phyloP scores from a whole-genome alignment of 257 asterid genomes.

The Fraxinus excelsior region DNA sequence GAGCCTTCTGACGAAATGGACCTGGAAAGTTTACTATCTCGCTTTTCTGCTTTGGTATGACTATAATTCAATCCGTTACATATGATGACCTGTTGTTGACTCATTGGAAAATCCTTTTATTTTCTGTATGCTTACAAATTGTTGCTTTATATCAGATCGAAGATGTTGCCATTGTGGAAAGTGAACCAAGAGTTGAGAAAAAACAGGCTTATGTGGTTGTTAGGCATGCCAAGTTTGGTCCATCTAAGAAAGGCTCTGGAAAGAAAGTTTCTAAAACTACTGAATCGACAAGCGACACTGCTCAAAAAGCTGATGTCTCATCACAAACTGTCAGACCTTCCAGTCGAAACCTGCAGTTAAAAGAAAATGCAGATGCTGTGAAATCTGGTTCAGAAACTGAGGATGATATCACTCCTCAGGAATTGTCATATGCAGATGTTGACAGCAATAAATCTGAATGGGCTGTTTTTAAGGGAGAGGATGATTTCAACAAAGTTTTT shows the following conservation, averaged over 20 bases:
- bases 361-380: constrained; percentile 26
- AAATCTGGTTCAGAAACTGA: constrained; percentile 23
- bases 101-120: not conserved
- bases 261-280: constrained; percentile 46
- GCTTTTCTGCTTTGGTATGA: constrained; percentile 68
- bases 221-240: constrained; percentile 80
- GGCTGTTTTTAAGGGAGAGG: constrained; percentile 36
- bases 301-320: constrained; percentile 17
- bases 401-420: constrained; percentile 27
- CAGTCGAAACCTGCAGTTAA: not conserved
- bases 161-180: constrained; percentile 65
- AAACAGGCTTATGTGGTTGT: constrained; percentile 66
- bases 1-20: constrained; percentile 40
- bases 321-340: constrained; percentile 11
- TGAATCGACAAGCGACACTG: constrained; percentile 14
- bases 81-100: constrained; percentile 10
- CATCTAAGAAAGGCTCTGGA: constrained; percentile 54
- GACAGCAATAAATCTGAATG: constrained; percentile 30
- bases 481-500: constrained; percentile 30
- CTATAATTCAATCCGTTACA: constrained; percentile 23
- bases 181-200: constrained; percentile 57
- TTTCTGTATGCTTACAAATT: constrained; percentile 7
- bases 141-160: constrained; percentile 49
- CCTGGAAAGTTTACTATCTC: constrained; percentile 55
- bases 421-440: constrained; percentile 32